Percentiles rank a stretch among this genome's conserved stretches.
phyloP scores from a whole-genome alignment of 208 protist species.

The Leptomonas pyrrhocoris region DNA sequence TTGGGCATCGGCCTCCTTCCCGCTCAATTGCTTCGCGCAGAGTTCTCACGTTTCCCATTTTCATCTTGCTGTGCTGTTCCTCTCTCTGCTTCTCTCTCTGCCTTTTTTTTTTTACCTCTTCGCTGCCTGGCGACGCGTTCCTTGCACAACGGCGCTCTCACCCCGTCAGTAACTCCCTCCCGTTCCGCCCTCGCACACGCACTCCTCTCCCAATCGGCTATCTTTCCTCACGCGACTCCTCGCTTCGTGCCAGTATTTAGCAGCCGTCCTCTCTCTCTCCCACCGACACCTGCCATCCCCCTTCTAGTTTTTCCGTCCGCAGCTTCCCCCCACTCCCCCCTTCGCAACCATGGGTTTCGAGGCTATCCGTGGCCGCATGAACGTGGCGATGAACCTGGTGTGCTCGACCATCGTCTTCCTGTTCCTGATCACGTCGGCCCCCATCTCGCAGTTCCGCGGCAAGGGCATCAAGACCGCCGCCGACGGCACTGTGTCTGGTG shows the following conservation, averaged over 20 bases:
- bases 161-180: slow-evolving; percentile 1
- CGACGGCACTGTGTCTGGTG: slow-evolving; percentile 16
- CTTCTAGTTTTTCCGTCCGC: not conserved
- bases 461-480: slow-evolving; percentile 18
- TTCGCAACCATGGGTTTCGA: slow-evolving; percentile 57
- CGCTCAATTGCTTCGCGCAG: too few relatives aligned
- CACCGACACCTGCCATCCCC: not conserved
- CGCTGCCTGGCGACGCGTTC: not conserved
- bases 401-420: slow-evolving; percentile 58
- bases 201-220: not conserved
- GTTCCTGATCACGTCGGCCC: slow-evolving; percentile 50
- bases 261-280: not conserved
- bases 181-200: not conserved
- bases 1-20: too few relatives aligned
- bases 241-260: slow-evolving; percentile 1
- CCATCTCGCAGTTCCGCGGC: slow-evolving; percentile 63
- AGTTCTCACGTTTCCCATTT: too few relatives aligned
- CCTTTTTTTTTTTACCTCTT: not conserved
- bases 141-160: not conserved
- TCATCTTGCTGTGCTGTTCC: too few relatives aligned
- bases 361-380: slow-evolving; percentile 42
- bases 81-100: not conserved
- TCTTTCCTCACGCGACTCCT: not conserved
- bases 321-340: slow-evolving; percentile 4
- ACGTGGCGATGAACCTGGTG: slow-evolving; percentile 43